phyloP scores from a whole-genome alignment of 2,329 filamentous ascomycete species.

The Colletotrichum sp. region DNA sequence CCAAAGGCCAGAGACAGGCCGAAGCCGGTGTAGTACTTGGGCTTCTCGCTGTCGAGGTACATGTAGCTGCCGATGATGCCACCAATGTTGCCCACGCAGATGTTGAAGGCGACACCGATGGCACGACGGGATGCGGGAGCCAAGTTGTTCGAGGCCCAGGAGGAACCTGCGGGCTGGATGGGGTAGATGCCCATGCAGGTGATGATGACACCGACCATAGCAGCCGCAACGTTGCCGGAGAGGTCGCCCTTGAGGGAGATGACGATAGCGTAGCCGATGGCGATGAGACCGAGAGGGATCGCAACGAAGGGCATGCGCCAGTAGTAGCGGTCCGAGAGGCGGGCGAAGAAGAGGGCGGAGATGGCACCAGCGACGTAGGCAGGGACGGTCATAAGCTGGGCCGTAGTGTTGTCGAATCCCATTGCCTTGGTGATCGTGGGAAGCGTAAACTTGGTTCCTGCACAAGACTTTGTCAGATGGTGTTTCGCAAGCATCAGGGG shows the following conservation, averaged over 20 bases:
- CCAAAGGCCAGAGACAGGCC: constrained; percentile 36
- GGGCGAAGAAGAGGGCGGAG: constrained; percentile 68
- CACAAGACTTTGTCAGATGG: not conserved
- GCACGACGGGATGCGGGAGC: constrained; percentile 43
- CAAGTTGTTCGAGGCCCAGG: constrained; percentile 75
- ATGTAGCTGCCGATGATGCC: constrained; percentile 45
- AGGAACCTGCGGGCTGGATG: constrained; percentile 65
- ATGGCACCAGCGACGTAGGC: constrained; percentile 67
- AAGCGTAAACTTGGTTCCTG: constrained; percentile 30
- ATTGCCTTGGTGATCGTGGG: constrained; percentile 25
- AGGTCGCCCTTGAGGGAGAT: constrained; percentile 65
- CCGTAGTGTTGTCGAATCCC: constrained; percentile 25
- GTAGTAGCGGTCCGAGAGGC: constrained; percentile 68
- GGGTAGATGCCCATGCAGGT: constrained; percentile 75
- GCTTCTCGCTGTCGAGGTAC: constrained; percentile 37
- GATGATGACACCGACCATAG: constrained; percentile 72
- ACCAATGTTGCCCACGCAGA: constrained; percentile 43
- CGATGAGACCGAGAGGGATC: constrained; percentile 60
- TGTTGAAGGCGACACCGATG: constrained; percentile 42
- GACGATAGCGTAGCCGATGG: constrained; percentile 60
- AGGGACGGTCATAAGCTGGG: constrained; percentile 60
- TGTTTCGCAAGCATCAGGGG: not conserved
- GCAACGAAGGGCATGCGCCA: constrained; percentile 73
- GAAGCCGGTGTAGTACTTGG: constrained; percentile 39
- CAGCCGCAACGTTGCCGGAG: constrained; percentile 48